Evolutionary conservation across 352 stramenopile genomes (phyloP).

Genomic region (Phytopythium delawarense): DNA sequence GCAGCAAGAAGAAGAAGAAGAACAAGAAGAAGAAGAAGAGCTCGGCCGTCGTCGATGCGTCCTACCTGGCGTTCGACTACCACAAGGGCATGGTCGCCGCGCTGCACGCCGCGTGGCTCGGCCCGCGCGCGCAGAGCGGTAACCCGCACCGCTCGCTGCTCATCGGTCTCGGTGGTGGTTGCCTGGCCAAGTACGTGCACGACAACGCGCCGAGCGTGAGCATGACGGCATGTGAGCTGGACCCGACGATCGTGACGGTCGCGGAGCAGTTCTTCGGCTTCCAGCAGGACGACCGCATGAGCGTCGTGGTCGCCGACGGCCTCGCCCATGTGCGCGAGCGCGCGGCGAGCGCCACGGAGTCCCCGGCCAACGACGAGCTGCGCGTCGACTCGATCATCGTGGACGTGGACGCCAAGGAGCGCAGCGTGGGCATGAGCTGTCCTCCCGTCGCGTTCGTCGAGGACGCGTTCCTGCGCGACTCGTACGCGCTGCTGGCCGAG

Average conservation of each 20-base stretch:
- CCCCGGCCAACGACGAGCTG: conserved; percentile 8
- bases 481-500: conserved; percentile 26
- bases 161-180: conserved; percentile 70
- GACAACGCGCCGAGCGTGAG: conserved; percentile 41
- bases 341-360: conserved; percentile 17
- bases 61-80: conserved; percentile 72
- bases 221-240: conserved; percentile 64
- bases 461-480: conserved; percentile 31
- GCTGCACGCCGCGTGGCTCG: conserved; percentile 38
- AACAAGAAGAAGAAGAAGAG: conserved; percentile 51
- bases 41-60: conserved; percentile 35
- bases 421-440: conserved; percentile 66
- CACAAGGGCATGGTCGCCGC: conserved; percentile 72
- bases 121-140: conserved; percentile 1
- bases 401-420: conserved; percentile 73
- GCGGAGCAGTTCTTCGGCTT: conserved; percentile 75
- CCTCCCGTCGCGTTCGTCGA: conserved; percentile 62
- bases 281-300: conserved; percentile 31
- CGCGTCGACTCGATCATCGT: conserved; percentile 61
- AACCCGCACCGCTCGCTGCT: conserved; percentile 35
- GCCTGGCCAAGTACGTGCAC: conserved; percentile 60
- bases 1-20: conserved; percentile 60
- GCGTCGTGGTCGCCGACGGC: conserved; percentile 44
- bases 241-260: conserved; percentile 51
- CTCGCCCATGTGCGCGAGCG: conserved; percentile 28